A percentile compares a stretch with the other conserved stretches of the same genome.
phyloP scores from a whole-genome alignment of 2,329 filamentous ascomycete species.

The Diaporthe caulivora region DNA sequence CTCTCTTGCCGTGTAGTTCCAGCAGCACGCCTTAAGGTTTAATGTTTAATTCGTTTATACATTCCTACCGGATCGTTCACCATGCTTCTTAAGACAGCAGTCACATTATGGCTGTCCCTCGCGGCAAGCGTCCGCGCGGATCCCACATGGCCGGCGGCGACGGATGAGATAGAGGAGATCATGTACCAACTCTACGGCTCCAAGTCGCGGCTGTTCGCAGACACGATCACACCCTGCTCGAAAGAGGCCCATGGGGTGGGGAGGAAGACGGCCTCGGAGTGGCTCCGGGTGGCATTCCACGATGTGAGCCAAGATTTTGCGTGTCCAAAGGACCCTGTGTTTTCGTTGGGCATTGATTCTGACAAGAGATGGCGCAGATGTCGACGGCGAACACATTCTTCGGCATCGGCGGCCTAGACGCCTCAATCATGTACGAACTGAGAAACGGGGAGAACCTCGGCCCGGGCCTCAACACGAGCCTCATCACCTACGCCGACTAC shows the following conservation, averaged over 20 bases:
- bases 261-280: conserved; percentile 71
- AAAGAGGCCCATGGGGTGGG: conserved; percentile 65
- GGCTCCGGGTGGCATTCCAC: conserved; percentile 72
- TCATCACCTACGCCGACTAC: conserved; percentile 66
- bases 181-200: conserved; percentile 71
- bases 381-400: conserved; percentile 63
- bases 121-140: conserved; percentile 54
- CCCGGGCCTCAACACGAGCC: conserved; percentile 64
- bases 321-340: background rate
- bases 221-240: conserved; percentile 68
- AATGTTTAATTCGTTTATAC: background rate
- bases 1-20: background rate
- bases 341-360: background rate
- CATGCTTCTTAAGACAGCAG: background rate
- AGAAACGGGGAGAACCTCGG: conserved; percentile 68
- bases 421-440: conserved; percentile 71
- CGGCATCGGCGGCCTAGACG: conserved; percentile 68
- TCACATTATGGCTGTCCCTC: conserved; percentile 47
- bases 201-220: conserved; percentile 66
- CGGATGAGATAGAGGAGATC: conserved; percentile 74
- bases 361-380: conserved; percentile 51
- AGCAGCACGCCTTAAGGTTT: background rate
- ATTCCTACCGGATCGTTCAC: background rate
- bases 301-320: conserved; percentile 50
- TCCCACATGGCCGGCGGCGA: conserved; percentile 71